Percentiles rank a stretch among this genome's conserved stretches.
Conservation (phyloP, 2,329 filamentous ascomycete species). For the Pseudogymnoascus sp. region DNA sequence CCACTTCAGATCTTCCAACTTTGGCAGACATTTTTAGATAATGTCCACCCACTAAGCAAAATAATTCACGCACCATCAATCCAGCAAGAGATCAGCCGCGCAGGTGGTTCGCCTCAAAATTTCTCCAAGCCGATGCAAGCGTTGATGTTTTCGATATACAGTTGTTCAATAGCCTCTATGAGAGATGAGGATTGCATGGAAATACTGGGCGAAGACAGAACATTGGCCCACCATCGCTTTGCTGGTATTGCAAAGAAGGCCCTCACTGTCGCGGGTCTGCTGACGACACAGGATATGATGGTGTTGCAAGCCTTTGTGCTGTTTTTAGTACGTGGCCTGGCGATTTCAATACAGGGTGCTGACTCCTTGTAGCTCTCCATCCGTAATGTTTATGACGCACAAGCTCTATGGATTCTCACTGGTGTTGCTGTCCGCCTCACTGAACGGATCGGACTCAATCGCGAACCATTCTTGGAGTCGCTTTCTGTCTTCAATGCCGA, state of each 20-base stretch:
- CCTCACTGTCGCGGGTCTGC: slow-evolving; percentile 55
- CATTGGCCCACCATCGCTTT: slow-evolving; percentile 43
- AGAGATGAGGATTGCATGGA: slow-evolving; percentile 43
- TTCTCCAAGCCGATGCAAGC: slow-evolving; percentile 47
- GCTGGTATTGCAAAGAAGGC: slow-evolving; percentile 55
- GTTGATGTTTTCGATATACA: slow-evolving; percentile 60
- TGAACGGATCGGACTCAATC: slow-evolving; percentile 41
- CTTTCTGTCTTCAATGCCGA: slow-evolving; percentile 45
- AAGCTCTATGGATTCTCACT: slow-evolving; percentile 40
- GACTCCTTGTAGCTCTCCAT: neutral
- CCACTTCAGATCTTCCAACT: slow-evolving; percentile 53
- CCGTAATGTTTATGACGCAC: slow-evolving; percentile 27
- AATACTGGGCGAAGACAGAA: slow-evolving; percentile 46
- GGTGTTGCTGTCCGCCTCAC: slow-evolving; percentile 41
- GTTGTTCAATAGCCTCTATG: slow-evolving; percentile 50
- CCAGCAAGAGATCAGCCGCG: slow-evolving; percentile 56
- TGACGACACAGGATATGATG: slow-evolving; percentile 56
- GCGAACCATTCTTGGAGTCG: slow-evolving; percentile 29
- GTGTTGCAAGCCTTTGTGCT: slow-evolving; percentile 61
- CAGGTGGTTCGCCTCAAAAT: slow-evolving; percentile 42
- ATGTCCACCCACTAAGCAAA: slow-evolving; percentile 61
- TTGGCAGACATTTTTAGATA: slow-evolving; percentile 63
- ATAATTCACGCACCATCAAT: slow-evolving; percentile 59
- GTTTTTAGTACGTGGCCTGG: slow-evolving; percentile 48
- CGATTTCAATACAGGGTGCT: neutral